phyloP scores from a whole-genome alignment of 805 yeast species.

The Wickerhamomyces silvicola region DNA sequence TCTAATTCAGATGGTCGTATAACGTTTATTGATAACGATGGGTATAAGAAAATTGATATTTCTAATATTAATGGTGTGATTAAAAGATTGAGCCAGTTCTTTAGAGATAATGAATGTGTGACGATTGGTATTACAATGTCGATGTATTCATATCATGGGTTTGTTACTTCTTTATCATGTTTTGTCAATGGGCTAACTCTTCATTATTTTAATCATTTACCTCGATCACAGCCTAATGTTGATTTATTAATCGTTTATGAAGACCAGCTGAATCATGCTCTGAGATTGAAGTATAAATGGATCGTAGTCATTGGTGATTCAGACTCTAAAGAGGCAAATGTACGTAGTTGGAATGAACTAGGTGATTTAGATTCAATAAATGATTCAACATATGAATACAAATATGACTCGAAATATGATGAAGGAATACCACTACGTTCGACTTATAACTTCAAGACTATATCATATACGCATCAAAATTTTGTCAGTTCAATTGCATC shows the following conservation, averaged over 20 bases:
- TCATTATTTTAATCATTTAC: constrained; percentile 31
- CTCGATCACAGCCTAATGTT: constrained; percentile 21
- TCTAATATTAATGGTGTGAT: constrained; percentile 26
- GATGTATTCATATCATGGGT: constrained; percentile 27
- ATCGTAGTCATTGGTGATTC: constrained; percentile 26
- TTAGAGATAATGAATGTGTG: constrained; percentile 11
- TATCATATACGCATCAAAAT: constrained; percentile 43
- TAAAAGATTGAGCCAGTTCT: constrained; percentile 17
- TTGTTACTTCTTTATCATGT: constrained; percentile 37
- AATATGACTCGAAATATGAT: constrained; percentile 25
- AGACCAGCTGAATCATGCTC: constrained; percentile 14
- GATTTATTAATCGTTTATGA: constrained; percentile 28
- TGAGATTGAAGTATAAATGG: constrained; percentile 24
- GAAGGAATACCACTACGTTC: constrained; percentile 26
- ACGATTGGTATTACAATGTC: constrained; percentile 25
- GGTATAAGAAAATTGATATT: constrained; percentile 6
- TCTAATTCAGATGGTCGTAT: constrained; percentile 15
- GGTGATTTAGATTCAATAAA: constrained; percentile 7
- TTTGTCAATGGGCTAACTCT: constrained; percentile 36
- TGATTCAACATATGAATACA: constrained; percentile 16
- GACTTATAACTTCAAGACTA: constrained; percentile 25
- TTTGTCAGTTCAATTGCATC: constrained; percentile 50
- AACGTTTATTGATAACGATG: constrained; percentile 21
- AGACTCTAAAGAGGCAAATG: constrained; percentile 4
- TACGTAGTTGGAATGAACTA: constrained; percentile 22